phyloP scores from a whole-genome alignment of 306 rosid genomes.

The Rosa chinensis region DNA sequence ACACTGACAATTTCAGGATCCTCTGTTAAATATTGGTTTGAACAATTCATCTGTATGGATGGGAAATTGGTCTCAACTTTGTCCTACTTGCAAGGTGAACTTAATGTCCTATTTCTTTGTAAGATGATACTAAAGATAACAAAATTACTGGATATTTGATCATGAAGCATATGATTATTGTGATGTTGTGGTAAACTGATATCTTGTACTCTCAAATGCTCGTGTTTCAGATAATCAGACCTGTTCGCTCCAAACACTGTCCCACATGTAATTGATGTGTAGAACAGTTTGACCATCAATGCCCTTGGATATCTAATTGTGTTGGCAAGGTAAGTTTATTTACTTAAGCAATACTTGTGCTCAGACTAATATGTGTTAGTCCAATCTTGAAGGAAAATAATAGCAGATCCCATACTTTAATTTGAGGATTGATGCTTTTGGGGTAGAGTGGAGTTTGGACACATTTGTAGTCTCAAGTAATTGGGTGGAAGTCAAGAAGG shows the following conservation, averaged over 20 bases:
- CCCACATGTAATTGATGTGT: conserved; percentile 89
- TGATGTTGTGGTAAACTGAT: conserved; percentile 4
- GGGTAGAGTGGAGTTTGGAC: neutral
- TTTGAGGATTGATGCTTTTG: neutral
- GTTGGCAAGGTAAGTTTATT: conserved; percentile 73
- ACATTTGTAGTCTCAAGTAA: neutral
- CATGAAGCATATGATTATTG: conserved; percentile 3
- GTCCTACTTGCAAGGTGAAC: conserved; percentile 96
- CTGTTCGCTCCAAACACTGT: conserved; percentile 95
- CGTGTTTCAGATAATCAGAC: conserved; percentile 75
- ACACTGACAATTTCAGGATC: conserved; percentile 61
- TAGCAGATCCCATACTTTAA: neutral
- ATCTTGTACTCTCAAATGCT: conserved; percentile 31
- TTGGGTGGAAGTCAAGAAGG: neutral
- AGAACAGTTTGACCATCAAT: conserved; percentile 97
- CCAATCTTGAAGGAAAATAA: neutral
- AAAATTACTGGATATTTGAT: neutral
- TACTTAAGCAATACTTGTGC: neutral
- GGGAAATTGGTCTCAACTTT: conserved; percentile 98
- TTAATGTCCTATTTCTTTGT: conserved; percentile 15
- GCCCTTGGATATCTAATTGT: conserved; percentile 99
- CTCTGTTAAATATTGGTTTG: conserved; percentile 71
- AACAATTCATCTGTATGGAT: conserved; percentile 72
- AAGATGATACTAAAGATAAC: neutral
- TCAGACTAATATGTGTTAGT: neutral